Evolutionary conservation across 371 early-diverging fungal species (phyloP).

Genomic region (Rhizopus arrhizus): DNA sequence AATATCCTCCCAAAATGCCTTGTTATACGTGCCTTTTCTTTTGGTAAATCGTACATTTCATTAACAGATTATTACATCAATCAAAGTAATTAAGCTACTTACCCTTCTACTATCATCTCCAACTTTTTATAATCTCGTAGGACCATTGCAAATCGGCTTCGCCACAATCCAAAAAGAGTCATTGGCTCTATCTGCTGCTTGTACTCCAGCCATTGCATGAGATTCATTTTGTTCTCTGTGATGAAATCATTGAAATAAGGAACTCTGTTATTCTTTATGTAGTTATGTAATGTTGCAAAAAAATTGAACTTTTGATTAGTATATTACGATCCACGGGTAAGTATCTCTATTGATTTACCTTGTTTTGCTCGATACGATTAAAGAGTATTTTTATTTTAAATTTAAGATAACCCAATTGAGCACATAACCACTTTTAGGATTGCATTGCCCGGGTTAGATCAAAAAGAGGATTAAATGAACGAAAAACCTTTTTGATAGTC

Average conservation of each 20-base stretch:
- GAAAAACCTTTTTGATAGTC: too few species aligned
- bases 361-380: slow-evolving; percentile 2
- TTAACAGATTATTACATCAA: slow-evolving; percentile 11
- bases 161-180: background rate
- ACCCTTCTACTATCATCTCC: slow-evolving; percentile 7
- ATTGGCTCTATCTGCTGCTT: slow-evolving; percentile 1
- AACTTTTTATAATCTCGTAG: slow-evolving; percentile 1
- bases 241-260: slow-evolving; percentile 4
- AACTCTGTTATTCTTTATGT: slow-evolving; percentile 2
- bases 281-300: slow-evolving; percentile 2
- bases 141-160: slow-evolving; percentile 6
- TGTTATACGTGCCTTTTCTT: slow-evolving; percentile 14
- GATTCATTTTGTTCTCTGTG: slow-evolving; percentile 6
- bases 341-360: slow-evolving; percentile 4
- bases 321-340: slow-evolving; percentile 1
- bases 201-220: slow-evolving; percentile 6
- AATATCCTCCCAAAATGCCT: slow-evolving; percentile 15
- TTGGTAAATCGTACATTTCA: slow-evolving; percentile 13
- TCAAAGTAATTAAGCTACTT: slow-evolving; percentile 9
- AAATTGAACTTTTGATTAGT: slow-evolving; percentile 6
- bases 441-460: too few species aligned
- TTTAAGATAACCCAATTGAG: too few species aligned
- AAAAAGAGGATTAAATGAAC: too few species aligned
- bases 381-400: too few species aligned
- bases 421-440: too few species aligned